Base-by-base conservation (phyloP, 495 filamentous ascomycete genomes). In the Penicillium soppii region DNA sequence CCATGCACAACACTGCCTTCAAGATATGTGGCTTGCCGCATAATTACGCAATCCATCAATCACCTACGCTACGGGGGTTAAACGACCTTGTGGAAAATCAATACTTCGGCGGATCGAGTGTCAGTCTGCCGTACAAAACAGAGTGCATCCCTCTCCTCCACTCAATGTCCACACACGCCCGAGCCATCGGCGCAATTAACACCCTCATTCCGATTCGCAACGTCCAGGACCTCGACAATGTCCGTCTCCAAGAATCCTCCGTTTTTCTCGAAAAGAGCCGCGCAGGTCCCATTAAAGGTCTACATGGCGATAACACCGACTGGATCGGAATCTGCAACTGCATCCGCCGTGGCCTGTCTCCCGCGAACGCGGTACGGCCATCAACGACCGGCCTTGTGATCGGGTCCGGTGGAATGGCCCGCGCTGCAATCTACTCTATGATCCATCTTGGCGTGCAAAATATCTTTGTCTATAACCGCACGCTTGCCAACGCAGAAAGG, bases 271-370 rank as follows among this genome's bases (percentile, higher is more conserved):
- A 85, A 19, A 77, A 85, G 19, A 83, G 83, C 61, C 81, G 76
- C 39, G 74, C 83, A 6, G 87, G 88, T 0, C 70, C 80, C 0
- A 76, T 87, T 12, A 74, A 75, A 48, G 84, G 77, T 3, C 77
- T 91, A 12, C 88, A 89, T 52, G 89, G 89, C 9, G 87, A 91
- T 52, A 92, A 92, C 60, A 91, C 87, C 0, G 88, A 91, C 68
- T 92, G 88, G 85, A 87, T 87, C 41, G 84, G 87, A n/a, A 88
- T 91, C 19, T 68, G 77, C 47, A 76, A 77, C 19, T 89, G 85
- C 53, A 77, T 91, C 33, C 79, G 84, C 5, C 77, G 87, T 32
- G 87, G 87, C 25, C 81, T 91, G 23, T 90, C 88, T 21, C 89
- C 88, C 4, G 78, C 84, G 4, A 91, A 92, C 66, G 85, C 83